These are phyloP conservation scores for Rhododendron vialii DNA, from an alignment of 148 eudicot genomes.

Conservation along the genomic window DNA sequence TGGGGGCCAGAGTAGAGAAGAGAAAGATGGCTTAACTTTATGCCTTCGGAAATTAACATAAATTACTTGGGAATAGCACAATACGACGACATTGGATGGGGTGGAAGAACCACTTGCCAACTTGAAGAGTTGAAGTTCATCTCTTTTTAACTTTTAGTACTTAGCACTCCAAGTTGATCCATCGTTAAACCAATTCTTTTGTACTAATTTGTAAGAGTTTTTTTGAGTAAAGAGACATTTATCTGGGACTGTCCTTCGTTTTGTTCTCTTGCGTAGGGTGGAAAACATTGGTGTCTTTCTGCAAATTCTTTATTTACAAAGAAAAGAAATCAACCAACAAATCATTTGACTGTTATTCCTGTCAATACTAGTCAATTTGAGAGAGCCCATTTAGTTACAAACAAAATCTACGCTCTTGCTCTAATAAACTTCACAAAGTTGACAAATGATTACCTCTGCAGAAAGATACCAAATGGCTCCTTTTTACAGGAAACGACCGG, in stretches of 20 bases:
- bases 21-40: neutral
- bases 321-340: neutral
- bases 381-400: neutral
- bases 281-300: neutral
- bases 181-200: neutral
- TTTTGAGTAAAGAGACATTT: neutral
- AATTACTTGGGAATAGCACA: neutral
- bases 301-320: neutral
- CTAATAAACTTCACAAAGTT: neutral
- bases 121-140: neutral
- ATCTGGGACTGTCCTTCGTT: neutral
- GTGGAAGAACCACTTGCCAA: neutral
- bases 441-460: conserved; percentile 51
- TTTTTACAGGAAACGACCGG: conserved; percentile 45
- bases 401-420: neutral
- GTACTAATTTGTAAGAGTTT: neutral
- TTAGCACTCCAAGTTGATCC: neutral
- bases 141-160: neutral
- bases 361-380: neutral
- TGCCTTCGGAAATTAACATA: neutral
- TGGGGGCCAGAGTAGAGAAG: neutral
- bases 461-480: conserved; percentile 51
- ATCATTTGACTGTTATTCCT: neutral
- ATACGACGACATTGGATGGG: neutral
- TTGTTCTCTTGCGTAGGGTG: neutral